A percentile compares a stretch with the other conserved stretches of the same genome.
These are phyloP conservation scores for Pharus latifolius DNA, from an alignment of 176 grass and related monocot species.

Conservation along the genomic window DNA sequence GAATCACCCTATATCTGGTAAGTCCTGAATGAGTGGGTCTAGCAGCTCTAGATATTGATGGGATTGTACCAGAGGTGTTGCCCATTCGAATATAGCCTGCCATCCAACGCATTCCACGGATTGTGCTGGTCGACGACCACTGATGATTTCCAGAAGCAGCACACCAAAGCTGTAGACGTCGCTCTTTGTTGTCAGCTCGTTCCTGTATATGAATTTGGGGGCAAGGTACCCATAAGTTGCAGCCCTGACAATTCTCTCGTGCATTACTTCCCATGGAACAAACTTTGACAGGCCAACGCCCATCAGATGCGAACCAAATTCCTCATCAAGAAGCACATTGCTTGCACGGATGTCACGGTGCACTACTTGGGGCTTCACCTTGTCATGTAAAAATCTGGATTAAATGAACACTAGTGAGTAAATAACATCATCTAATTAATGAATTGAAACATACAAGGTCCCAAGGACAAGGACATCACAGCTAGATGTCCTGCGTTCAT, in stretches of 20 bases:
- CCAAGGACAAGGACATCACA: not conserved
- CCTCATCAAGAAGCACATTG: slow-evolving; percentile 91
- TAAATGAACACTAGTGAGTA: slow-evolving; percentile 1
- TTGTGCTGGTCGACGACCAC: slow-evolving; percentile 65
- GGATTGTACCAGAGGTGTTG: slow-evolving; percentile 76
- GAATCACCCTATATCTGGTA: slow-evolving; percentile 66
- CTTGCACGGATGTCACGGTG: slow-evolving; percentile 95
- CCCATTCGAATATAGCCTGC: slow-evolving; percentile 98
- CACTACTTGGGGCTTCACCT: slow-evolving; percentile 95
- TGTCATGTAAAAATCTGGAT: slow-evolving; percentile 91
- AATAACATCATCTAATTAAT: not conserved
- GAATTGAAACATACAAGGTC: not conserved
- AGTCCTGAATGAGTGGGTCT: slow-evolving; percentile 72
- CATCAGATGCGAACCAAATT: slow-evolving; percentile 94
- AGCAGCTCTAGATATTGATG: slow-evolving; percentile 84
- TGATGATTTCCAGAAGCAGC: slow-evolving; percentile 87
- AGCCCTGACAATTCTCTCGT: slow-evolving; percentile 80
- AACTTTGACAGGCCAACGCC: slow-evolving; percentile 88
- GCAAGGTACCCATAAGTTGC: slow-evolving; percentile 91
- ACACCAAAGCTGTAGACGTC: slow-evolving; percentile 97
- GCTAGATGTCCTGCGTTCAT: not conserved
- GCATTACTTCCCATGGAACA: slow-evolving; percentile 98
- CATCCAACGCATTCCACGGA: slow-evolving; percentile 76
- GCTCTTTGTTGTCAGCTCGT: slow-evolving; percentile 90
- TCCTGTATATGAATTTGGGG: slow-evolving; percentile 91